These are phyloP conservation scores for Perkinsus olseni DNA, from an alignment of 169 alveolate species.

Conservation along the genomic window DNA sequence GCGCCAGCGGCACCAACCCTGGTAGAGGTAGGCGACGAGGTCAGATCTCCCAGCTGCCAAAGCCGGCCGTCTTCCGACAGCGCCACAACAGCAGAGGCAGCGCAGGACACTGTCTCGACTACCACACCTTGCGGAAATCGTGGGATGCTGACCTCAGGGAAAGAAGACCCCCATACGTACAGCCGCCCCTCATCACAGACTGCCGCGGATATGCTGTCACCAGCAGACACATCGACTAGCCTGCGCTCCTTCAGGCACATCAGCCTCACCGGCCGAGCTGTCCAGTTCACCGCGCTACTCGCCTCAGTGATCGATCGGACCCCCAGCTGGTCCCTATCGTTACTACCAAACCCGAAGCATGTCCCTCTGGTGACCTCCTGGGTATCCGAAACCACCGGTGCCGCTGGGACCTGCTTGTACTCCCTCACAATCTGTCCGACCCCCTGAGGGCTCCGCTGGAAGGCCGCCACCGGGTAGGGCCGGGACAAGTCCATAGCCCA, in stretches of 20 bases:
- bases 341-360: not conserved
- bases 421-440: too few relatives aligned
- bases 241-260: not conserved
- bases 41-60: not conserved
- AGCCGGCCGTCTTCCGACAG: not conserved
- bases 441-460: not conserved
- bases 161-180: not conserved
- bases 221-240: not conserved
- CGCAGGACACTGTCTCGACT: not conserved
- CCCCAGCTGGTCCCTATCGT: not conserved
- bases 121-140: not conserved
- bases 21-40: not conserved
- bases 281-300: not conserved
- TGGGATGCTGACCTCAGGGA: not conserved
- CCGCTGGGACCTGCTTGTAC: not conserved
- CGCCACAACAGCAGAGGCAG: not conserved
- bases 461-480: not conserved
- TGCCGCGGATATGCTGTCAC: not conserved
- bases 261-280: not conserved
- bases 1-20: not conserved
- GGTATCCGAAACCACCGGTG: not conserved
- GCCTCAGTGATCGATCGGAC: not conserved
- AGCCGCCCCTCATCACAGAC: not conserved
- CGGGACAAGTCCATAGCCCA: not conserved
- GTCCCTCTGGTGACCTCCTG: not conserved